phyloP scores from a whole-genome alignment of 1,139 yeast species.

The Entelexis sorbosivorans region DNA sequence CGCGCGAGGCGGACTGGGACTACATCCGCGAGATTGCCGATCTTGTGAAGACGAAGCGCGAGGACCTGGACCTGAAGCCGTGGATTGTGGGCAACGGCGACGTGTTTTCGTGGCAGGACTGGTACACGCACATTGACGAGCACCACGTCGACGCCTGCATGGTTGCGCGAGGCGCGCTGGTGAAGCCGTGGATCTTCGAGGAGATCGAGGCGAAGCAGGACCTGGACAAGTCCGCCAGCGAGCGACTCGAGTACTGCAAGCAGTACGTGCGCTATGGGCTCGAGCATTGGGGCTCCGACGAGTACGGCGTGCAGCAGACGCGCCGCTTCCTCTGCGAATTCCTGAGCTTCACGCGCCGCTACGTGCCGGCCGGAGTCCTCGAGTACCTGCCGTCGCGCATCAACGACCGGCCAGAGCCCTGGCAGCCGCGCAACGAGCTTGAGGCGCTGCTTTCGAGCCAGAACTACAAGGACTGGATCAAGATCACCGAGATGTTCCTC shows the following conservation, averaged over 20 bases:
- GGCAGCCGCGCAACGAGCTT: slow-evolving; percentile 89
- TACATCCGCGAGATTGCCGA: slow-evolving; percentile 69
- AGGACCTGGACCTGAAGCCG: slow-evolving; percentile 34
- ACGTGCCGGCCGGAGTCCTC: slow-evolving; percentile 85
- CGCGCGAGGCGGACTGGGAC: slow-evolving; percentile 85
- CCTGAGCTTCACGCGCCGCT: slow-evolving; percentile 84
- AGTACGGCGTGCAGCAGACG: slow-evolving; percentile 77
- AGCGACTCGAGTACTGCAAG: slow-evolving; percentile 65
- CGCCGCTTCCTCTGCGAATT: slow-evolving; percentile 92
- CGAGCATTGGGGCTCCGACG: slow-evolving; percentile 98
- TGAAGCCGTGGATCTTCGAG: slow-evolving; percentile 98
- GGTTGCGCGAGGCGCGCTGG: slow-evolving; percentile 96
- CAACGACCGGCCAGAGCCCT: slow-evolving; percentile 86
- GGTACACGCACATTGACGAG: slow-evolving; percentile 63
- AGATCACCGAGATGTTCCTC: slow-evolving; percentile 88
- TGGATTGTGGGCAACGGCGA: slow-evolving; percentile 84
- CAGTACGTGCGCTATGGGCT: slow-evolving; percentile 68
- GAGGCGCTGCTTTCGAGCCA: slow-evolving; percentile 80
- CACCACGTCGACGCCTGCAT: slow-evolving; percentile 81
- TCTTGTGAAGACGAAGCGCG: slow-evolving; percentile 45
- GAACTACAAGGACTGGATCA: slow-evolving; percentile 90
- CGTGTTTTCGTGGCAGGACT: slow-evolving; percentile 73
- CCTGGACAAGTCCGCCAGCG: slow-evolving; percentile 79
- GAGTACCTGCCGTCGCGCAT: slow-evolving; percentile 80
- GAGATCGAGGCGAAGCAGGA: slow-evolving; percentile 84